A percentile compares a stretch with the other conserved stretches of the same genome.
Conservation (phyloP, 2,329 filamentous ascomycete genomes). For the Alternaria triticimaculans region DNA sequence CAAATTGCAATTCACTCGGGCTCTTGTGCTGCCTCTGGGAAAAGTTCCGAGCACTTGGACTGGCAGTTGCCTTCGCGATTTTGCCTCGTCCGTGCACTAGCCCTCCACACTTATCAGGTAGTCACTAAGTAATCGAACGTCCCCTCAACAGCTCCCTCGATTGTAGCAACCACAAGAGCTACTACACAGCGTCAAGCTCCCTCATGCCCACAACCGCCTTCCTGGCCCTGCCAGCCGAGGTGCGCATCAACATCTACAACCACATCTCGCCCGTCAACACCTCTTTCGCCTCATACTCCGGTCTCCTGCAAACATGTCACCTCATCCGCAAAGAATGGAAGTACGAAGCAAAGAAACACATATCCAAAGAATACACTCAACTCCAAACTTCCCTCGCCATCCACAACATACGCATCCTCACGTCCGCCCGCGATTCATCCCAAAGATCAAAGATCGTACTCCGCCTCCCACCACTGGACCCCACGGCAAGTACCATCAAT, state of each 20-base stretch:
- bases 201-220: neutral
- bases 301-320: neutral
- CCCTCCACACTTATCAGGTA: neutral
- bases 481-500: neutral
- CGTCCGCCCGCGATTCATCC: neutral
- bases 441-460: neutral
- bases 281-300: neutral
- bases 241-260: neutral
- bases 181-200: neutral
- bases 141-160: neutral
- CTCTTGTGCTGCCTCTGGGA: too few relatives aligned
- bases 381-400: neutral
- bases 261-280: neutral
- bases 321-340: neutral
- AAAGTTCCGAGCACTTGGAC: too few relatives aligned
- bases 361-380: neutral
- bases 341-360: neutral
- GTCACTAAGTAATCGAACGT: neutral
- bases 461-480: neutral
- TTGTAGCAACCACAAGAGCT: neutral
- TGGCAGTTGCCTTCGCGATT: neutral
- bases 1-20: too few relatives aligned
- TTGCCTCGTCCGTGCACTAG: neutral
- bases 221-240: neutral
- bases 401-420: neutral